Evolutionary conservation across 2,329 filamentous ascomycete species (phyloP).

Genomic region (Diplodia corticola): DNA sequence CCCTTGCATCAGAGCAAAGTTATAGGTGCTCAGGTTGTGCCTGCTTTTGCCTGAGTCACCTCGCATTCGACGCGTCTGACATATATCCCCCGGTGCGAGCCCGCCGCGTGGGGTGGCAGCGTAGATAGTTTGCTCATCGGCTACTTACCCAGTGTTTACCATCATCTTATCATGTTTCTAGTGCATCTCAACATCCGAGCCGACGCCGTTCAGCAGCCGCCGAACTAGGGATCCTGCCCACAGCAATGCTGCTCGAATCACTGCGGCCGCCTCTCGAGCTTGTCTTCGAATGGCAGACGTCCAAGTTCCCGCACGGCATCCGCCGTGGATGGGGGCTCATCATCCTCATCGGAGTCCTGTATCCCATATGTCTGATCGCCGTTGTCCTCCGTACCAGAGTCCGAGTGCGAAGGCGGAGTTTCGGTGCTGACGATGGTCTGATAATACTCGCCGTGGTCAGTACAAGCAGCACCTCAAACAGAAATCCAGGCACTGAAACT

Average conservation of each 20-base stretch:
- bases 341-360: not conserved
- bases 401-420: not conserved
- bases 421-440: slow-evolving; percentile 12
- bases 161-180: not conserved
- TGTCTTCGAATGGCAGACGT: slow-evolving; percentile 8
- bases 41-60: not conserved
- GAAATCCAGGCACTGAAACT: not conserved
- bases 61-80: not conserved
- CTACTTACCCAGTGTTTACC: too few species aligned
- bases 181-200: not conserved
- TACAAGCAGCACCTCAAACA: not conserved
- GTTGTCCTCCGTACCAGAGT: not conserved
- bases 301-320: slow-evolving; percentile 3
- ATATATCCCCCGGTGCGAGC: not conserved
- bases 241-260: slow-evolving; percentile 7
- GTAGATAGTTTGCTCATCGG: not conserved
- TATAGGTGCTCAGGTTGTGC: not conserved
- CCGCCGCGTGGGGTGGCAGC: not conserved
- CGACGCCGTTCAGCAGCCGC: not conserved
- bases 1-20: not conserved
- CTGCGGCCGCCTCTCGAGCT: slow-evolving; percentile 13
- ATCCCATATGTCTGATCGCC: not conserved
- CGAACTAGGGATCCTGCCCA: not conserved
- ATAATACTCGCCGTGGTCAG: slow-evolving; percentile 16
- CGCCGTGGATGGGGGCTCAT: not conserved